Conservation (phyloP, 108 stramenopile species). For the Licmophora abbreviata region DNA sequence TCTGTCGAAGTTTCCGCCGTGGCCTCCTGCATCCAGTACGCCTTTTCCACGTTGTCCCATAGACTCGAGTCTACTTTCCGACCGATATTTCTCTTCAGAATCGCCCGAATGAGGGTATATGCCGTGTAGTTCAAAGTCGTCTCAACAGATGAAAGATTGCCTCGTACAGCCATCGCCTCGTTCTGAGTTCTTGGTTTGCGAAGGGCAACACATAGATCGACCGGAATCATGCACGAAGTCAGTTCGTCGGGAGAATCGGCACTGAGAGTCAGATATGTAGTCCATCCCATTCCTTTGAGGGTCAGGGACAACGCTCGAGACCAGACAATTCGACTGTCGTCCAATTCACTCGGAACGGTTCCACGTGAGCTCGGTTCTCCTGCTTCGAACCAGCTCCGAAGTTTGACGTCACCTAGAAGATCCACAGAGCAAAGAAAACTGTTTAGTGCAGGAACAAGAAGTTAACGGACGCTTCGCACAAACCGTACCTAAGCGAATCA, state of each 20-base stretch:
- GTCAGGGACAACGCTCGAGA: constrained; percentile 16
- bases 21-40: constrained; percentile 34
- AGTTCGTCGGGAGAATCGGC: neutral
- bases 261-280: neutral
- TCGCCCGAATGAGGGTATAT: constrained; percentile 29
- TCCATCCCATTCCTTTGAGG: constrained; percentile 16
- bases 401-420: constrained; percentile 38
- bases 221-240: too few species aligned
- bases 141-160: constrained; percentile 30
- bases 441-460: constrained; percentile 9
- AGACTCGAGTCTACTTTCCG: constrained; percentile 29
- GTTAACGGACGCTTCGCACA: neutral
- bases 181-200: constrained; percentile 29
- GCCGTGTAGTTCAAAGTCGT: constrained; percentile 35
- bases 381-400: constrained; percentile 56
- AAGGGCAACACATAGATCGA: constrained; percentile 30
- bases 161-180: constrained; percentile 23
- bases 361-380: neutral
- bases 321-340: constrained; percentile 10
- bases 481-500: constrained; percentile 1
- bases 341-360: neutral
- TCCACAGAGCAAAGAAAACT: constrained; percentile 18
- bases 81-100: constrained; percentile 37
- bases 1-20: neutral
- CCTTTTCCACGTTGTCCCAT: constrained; percentile 67